Conservation (phyloP, 2,329 filamentous ascomycete genomes). For the Diaporthe helianthi region DNA sequence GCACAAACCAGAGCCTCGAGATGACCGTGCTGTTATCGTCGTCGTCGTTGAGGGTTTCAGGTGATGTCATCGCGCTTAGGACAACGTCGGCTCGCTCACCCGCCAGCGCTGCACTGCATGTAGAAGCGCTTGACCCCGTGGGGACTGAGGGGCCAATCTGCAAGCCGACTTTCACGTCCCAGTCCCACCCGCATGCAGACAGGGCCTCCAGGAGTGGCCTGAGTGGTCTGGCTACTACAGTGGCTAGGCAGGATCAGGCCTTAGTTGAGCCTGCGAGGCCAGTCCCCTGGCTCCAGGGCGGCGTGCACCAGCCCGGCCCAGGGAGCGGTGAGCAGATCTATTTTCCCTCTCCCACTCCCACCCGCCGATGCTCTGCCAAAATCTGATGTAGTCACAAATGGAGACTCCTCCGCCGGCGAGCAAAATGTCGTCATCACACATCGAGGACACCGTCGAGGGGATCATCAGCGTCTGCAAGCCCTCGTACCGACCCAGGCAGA, state of each 20-base stretch:
- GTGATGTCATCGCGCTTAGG: slow-evolving; percentile 31
- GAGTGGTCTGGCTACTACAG: slow-evolving; percentile 16
- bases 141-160: slow-evolving; percentile 10
- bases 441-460: neutral
- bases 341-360: neutral
- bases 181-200: neutral
- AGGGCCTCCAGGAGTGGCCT: no score
- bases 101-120: neutral
- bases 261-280: neutral
- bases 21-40: neutral
- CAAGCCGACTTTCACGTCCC: neutral
- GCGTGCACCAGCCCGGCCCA: neutral
- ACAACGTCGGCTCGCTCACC: neutral
- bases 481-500: neutral
- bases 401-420: neutral
- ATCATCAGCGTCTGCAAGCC: neutral
- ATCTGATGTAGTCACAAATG: neutral
- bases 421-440: slow-evolving; percentile 1
- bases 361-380: neutral
- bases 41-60: neutral
- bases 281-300: slow-evolving; percentile 6
- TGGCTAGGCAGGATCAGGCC: slow-evolving; percentile 2
- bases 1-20: neutral
- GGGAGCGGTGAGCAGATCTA: slow-evolving; percentile 18
- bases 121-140: slow-evolving; percentile 27